Conservation (phyloP, 768 basidiomycete genomes). For the Omphalotus guepiniiformis region DNA sequence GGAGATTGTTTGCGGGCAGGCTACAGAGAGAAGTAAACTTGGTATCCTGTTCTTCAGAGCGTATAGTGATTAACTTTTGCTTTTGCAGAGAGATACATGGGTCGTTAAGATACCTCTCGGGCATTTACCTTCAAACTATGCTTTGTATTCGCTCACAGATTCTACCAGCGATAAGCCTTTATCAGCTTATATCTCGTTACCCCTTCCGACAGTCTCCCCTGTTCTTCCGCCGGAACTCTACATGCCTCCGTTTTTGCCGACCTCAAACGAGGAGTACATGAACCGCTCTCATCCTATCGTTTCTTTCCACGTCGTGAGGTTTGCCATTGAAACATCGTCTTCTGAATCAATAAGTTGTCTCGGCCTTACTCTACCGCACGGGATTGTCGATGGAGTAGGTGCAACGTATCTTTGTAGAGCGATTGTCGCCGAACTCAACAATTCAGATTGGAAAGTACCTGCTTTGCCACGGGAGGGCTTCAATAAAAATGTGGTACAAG, state of each 20-base stretch:
- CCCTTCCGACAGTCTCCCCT: constrained; percentile 26
- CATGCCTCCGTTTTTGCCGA: constrained; percentile 32
- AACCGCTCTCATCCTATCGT: constrained; percentile 31
- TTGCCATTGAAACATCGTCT: constrained; percentile 26
- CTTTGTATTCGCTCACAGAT: constrained; percentile 31
- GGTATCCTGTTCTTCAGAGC: constrained; percentile 1
- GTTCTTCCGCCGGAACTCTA: constrained; percentile 34
- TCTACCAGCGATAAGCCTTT: constrained; percentile 28
- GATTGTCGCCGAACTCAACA: constrained; percentile 34
- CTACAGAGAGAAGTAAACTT: constrained; percentile 14
- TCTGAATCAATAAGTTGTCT: constrained; percentile 31
- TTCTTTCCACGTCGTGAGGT: constrained; percentile 39
- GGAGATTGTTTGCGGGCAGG: constrained; percentile 29
- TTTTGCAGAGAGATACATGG: constrained; percentile 27
- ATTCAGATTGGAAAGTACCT: constrained; percentile 32
- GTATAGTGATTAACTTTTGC: not conserved
- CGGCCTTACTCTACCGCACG: constrained; percentile 38
- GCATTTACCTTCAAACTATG: constrained; percentile 28
- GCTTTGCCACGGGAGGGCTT: constrained; percentile 27
- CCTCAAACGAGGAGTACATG: constrained; percentile 31
- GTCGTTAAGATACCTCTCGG: constrained; percentile 33
- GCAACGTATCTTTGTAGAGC: constrained; percentile 32
- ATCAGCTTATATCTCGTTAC: constrained; percentile 30
- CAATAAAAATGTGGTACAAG: constrained; percentile 29
- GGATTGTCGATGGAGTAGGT: constrained; percentile 38